These are phyloP conservation scores for Rutstroemia sp. DNA, from an alignment of 2,329 filamentous ascomycete species.

Conservation along the genomic window DNA sequence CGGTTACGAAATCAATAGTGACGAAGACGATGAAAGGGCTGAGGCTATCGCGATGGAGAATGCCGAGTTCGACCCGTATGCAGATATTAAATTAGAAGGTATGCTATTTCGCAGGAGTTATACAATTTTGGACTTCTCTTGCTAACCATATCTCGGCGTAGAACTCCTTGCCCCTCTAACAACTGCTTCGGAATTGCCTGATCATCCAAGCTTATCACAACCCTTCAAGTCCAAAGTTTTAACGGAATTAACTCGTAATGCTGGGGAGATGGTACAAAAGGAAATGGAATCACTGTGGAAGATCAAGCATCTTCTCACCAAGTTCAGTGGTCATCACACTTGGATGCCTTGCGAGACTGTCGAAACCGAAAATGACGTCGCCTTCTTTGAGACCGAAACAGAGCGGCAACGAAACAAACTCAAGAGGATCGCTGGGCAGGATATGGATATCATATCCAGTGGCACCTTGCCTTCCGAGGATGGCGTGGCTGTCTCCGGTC, in stretches of 20 bases:
- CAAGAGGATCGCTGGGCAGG: constrained; percentile 19
- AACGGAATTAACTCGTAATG: constrained; percentile 62
- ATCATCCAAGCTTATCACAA: constrained; percentile 66
- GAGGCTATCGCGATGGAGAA: constrained; percentile 51
- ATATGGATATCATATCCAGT: constrained; percentile 23
- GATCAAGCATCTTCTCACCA: constrained; percentile 66
- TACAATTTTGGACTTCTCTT: background rate
- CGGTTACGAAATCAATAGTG: constrained; percentile 67
- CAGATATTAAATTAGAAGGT: constrained; percentile 65
- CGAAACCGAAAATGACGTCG: constrained; percentile 47
- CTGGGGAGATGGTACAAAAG: constrained; percentile 63
- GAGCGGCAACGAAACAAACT: constrained; percentile 17
- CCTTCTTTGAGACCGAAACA: constrained; percentile 37
- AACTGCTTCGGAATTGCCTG: constrained; percentile 64
- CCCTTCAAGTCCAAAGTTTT: constrained; percentile 70
- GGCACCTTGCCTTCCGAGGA: constrained; percentile 20
- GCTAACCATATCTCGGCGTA: constrained; percentile 34
- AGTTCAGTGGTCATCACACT: constrained; percentile 66
- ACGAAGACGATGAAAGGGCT: constrained; percentile 60
- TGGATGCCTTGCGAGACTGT: constrained; percentile 57
- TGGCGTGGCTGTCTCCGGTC: constrained; percentile 3
- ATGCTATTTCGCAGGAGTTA: constrained; percentile 27
- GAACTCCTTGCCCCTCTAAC: constrained; percentile 70
- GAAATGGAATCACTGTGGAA: constrained; percentile 68
- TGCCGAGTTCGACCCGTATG: constrained; percentile 68